phyloP scores from a whole-genome alignment of 768 basidiomycete genomes.

The Tulasnella sp. region DNA sequence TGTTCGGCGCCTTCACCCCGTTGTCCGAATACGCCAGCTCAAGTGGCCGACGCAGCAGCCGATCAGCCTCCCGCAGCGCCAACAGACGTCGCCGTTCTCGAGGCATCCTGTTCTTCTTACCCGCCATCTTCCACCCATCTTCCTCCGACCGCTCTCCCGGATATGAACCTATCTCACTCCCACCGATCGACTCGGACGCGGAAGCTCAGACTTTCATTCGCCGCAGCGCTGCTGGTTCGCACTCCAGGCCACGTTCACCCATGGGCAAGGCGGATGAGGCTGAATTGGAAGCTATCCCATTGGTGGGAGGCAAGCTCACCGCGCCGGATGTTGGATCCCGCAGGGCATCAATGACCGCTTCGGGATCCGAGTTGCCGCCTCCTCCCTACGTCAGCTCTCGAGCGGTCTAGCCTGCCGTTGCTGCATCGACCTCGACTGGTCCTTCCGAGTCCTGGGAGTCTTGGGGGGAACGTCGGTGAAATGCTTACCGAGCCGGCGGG shows the following conservation, averaged over 20 bases:
- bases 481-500: neutral
- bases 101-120: slow-evolving; percentile 69
- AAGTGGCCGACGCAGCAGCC: too few species aligned
- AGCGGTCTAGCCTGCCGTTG: neutral
- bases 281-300: neutral
- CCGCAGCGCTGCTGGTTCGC: neutral
- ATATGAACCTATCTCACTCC: neutral
- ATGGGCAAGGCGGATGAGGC: neutral
- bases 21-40: too few species aligned
- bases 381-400: slow-evolving; percentile 5
- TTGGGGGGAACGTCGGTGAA: neutral
- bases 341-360: neutral
- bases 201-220: neutral
- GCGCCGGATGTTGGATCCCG: neutral
- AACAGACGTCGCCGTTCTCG: slow-evolving; percentile 35
- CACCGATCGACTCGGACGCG: neutral
- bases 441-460: neutral
- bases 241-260: neutral
- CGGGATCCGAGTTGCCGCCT: neutral
- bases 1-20: slow-evolving; percentile 16
- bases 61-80: slow-evolving; percentile 33
- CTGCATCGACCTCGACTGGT: neutral
- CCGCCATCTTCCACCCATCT: slow-evolving; percentile 57
- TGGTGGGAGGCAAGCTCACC: neutral
- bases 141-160: neutral